Percentiles rank a stretch among this genome's conserved stretches.
Evolutionary conservation across 305 asterid species (phyloP).

Genomic region (Solanum hybrid): DNA sequence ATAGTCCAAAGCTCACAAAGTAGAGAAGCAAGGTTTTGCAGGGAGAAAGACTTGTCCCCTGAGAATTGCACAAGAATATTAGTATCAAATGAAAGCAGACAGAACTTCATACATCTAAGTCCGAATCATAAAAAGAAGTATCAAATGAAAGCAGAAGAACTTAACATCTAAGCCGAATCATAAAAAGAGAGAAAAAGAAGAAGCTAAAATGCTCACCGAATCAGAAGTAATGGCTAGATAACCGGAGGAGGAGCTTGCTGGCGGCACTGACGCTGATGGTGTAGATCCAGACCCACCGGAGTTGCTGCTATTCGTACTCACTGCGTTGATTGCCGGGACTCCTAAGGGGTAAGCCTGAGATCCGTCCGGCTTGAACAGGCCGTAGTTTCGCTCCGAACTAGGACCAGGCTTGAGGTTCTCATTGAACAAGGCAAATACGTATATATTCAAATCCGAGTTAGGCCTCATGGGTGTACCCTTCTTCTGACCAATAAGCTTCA

Average conservation of each 20-base stretch:
- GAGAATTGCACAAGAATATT: background rate
- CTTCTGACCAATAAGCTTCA: conserved; percentile 39
- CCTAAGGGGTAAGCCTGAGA: conserved; percentile 58
- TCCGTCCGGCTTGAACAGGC: conserved; percentile 76
- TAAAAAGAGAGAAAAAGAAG: background rate
- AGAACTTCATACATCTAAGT: background rate
- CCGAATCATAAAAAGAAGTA: conserved; percentile 21
- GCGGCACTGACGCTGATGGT: conserved; percentile 21
- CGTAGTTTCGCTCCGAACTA: conserved; percentile 65
- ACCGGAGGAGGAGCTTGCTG: conserved; percentile 42
- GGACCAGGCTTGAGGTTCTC: conserved; percentile 88
- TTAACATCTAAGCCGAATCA: too few species aligned
- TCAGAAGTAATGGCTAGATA: conserved; percentile 55
- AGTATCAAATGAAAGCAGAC: background rate
- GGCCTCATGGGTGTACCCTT: conserved; percentile 81
- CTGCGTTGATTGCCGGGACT: conserved; percentile 25
- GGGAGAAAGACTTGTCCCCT: background rate
- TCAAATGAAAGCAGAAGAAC: too few species aligned
- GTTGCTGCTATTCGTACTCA: conserved; percentile 10
- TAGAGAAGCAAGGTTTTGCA: background rate
- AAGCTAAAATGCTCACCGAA: conserved; percentile 32
- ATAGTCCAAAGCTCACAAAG: background rate
- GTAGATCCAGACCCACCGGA: conserved; percentile 1
- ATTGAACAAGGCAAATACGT: conserved; percentile 70
- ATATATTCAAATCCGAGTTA: conserved; percentile 40